A percentile compares a stretch with the other conserved stretches of the same genome.
phyloP scores from a whole-genome alignment of 768 basidiomycete species.

The Tricholoma saponaceum region DNA sequence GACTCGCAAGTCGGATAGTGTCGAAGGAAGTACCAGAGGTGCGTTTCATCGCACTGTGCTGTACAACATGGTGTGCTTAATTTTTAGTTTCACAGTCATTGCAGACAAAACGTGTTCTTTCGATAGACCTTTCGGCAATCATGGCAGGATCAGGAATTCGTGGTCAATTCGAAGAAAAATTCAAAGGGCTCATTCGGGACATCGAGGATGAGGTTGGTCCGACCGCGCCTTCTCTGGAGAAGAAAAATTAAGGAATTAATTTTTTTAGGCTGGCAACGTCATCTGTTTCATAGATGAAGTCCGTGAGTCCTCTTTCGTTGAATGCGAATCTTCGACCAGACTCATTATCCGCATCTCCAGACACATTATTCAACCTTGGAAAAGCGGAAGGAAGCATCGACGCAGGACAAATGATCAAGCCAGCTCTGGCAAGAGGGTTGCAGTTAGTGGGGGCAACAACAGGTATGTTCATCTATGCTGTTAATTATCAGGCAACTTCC shows the following conservation, averaged over 20 bases:
- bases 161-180: conserved; percentile 91
- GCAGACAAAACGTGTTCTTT: conserved; percentile 82
- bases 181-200: conserved; percentile 85
- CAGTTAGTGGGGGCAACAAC: conserved; percentile 91
- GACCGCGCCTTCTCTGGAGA: conserved; percentile 15
- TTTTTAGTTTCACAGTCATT: conserved; percentile 50
- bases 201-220: conserved; percentile 74
- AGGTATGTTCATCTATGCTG: conserved; percentile 39
- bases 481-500: neutral
- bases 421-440: conserved; percentile 81
- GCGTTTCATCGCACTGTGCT: conserved; percentile 9
- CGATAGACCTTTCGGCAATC: conserved; percentile 79
- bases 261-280: conserved; percentile 59
- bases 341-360: conserved; percentile 25
- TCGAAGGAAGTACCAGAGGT: conserved; percentile 91
- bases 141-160: conserved; percentile 90
- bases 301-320: conserved; percentile 46
- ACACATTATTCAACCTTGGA: conserved; percentile 82
- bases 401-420: conserved; percentile 92
- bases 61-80: too few relatives aligned
- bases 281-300: conserved; percentile 97
- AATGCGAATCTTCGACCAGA: neutral
- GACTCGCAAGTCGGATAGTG: conserved; percentile 82
- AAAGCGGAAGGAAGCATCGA: conserved; percentile 92
- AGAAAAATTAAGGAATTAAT: conserved; percentile 1